Evolutionary conservation across 75 land plant species (phyloP), one percentile per base, ranked within the genome.

Genomic region (Sequoiadendron giganteum): DNA sequence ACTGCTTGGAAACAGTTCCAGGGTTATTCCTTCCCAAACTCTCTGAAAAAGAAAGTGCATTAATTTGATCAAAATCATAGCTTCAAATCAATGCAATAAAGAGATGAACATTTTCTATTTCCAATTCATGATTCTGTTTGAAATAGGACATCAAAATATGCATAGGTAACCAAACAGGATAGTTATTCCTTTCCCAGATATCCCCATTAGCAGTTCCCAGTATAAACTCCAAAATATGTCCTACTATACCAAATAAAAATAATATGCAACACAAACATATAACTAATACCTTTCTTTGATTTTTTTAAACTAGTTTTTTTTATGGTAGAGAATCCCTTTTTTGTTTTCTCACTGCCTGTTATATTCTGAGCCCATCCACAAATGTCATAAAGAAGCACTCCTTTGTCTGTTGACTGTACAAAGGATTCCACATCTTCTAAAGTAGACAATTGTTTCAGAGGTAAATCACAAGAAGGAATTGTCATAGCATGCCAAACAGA

Each of bases 331-430:
- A 82, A 42, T 81, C 48, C 45, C 25, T 11, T 81, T 43, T 82
- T 82, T n/a, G 47, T 83, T 54, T 28, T 87, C 45, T 49, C 15
- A 47, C 52, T 85, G 15, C 78, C 47, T 89, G 89, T 28, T 80
- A 94, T 80, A 58, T 43, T 93, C 2, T 90, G 77, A 21, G 94
- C 85, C 95, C 95, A 96, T 84, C 95, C 95, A 89, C 97, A 96
- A 83, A 89, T 89, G 72, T 96, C 97, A 68, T 91, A 76, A 36
- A 96, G 93, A 85, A 96, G 84, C n/a, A 96, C 84, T 39, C 94
- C 90, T 82, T 89, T 93, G 40, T 96, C 97, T 87, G 96, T 96
- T 85, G 96, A 96, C n/a, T 89, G 86, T 11, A 92, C n/a, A 68
- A 96, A 95, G 15, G 36, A 36, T 34, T 90, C 85, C 80, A 96